These are phyloP conservation scores for Fusarium phyllophilum DNA, from an alignment of 2,329 filamentous ascomycete species.

Conservation along the genomic window DNA sequence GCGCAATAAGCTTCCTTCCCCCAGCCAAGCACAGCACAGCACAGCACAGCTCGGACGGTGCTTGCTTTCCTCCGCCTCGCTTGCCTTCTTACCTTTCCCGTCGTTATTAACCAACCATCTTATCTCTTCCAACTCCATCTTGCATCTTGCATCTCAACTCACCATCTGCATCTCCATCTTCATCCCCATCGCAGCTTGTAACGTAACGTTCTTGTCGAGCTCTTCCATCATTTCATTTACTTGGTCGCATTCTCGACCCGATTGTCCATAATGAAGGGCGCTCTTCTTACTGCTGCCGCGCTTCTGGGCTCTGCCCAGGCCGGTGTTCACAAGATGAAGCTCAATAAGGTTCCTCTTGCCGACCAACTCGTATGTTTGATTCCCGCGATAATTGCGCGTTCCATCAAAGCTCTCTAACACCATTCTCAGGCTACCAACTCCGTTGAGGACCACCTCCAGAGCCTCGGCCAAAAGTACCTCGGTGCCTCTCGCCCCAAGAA, in stretches of 20 bases:
- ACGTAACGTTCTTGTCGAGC: constrained; percentile 16
- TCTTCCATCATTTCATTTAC: neutral
- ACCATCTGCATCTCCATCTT: constrained; percentile 11
- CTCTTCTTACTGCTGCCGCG: constrained; percentile 80
- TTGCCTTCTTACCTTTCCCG: neutral
- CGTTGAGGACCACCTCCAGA: constrained; percentile 82
- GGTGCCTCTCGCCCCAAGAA: constrained; percentile 71
- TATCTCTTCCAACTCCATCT: constrained; percentile 40
- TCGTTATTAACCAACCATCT: constrained; percentile 35
- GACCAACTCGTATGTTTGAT: constrained; percentile 83
- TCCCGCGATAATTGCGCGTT: neutral
- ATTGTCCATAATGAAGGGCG: constrained; percentile 80
- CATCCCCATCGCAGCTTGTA: constrained; percentile 25
- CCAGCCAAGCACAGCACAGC: constrained; percentile 8
- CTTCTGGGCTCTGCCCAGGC: constrained; percentile 86
- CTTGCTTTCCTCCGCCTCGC: constrained; percentile 36
- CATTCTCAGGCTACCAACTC: constrained; percentile 74
- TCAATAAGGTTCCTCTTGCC: constrained; percentile 92
- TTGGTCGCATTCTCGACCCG: constrained; percentile 24
- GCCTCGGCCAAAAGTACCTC: constrained; percentile 96
- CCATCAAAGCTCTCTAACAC: constrained; percentile 19
- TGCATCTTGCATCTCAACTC: constrained; percentile 24
- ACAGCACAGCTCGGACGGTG: constrained; percentile 22
- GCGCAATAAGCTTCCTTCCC: constrained; percentile 41
- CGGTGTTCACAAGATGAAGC: constrained; percentile 93